Evolutionary conservation across 495 filamentous ascomycete genomes (phyloP), one percentile per base, ranked within the genome.

Genomic region (Lentithecium fluviatile): DNA sequence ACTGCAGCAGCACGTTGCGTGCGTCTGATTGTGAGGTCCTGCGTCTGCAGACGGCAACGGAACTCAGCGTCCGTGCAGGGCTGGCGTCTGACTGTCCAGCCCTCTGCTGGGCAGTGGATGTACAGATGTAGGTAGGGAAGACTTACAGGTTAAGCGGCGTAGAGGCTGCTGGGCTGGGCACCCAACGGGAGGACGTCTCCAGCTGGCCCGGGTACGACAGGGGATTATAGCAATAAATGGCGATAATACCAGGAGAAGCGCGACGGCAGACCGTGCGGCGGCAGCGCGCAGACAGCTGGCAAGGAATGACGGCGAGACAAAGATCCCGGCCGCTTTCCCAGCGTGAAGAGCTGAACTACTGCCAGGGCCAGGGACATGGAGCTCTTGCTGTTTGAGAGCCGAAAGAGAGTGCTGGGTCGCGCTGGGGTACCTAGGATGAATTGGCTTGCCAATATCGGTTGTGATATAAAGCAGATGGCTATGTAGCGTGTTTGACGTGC

Each of bases 21-120:
- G 57, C 63, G 63, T 66, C 63, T 66, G 63, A 65, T 58, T 64
- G 48, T 61, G 57, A 66, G 55, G 61, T 64, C 61, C 58, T 32
- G 29, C 29, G 29, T n/a, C n/a, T 66, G 63, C 63, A 66, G 63
- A 47, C 26, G 23, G 64, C 64, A 63, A 67, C 64, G 59, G 64
- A 67, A 67, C 46, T 55, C 49, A 49, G 34, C 45, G 64, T 63
- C 64, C 64, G 64, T 67, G 64, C 64, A 67, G 64, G 64, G 58
- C 64, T 67, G 64, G 63, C 64, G 64, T 67, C 64, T 62, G 59
- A 67, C 58, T 25, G 29, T 32, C 29, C 29, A 32, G 29, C 29
- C 29, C 29, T 32, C 29, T 48, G 29, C 48, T 52, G 45, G 59
- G 43, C 34, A 17, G 42, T 23, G 25, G 60, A 40, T 50, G 52